Evolutionary conservation across 2,329 filamentous ascomycete genomes (phyloP), one percentile per base, ranked within the genome.

Genomic region (Talaromyces sp.): DNA sequence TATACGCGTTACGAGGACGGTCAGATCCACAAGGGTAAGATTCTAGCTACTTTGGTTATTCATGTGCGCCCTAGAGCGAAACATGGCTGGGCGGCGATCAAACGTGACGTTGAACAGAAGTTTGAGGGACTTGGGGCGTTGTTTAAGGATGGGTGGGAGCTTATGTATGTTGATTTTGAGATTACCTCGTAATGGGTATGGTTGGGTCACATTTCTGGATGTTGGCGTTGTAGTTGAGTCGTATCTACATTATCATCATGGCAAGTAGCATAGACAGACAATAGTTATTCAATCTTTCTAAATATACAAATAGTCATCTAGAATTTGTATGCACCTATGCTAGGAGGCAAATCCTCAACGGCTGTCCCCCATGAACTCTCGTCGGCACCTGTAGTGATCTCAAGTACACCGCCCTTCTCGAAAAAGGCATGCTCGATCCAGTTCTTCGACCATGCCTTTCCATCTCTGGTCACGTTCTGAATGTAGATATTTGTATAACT

Each of bases 351-450:
- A 69, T 89, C 86, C 59, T 78, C 73, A 3, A 80, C 71, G 7
- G 70, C 68, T 0, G 82, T 87, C 0, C 87, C 87, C 87, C 87
- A 89, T 68, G 85, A 88, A 68, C 86, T 88, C 74, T 89, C 87
- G 44, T 78, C 79, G 12, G 68, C 70, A 0, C 87, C 87, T 2
- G 89, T 74, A 1, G 79, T 83, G 56, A 89, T 74, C 57, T 89
- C 85, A 53, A 89, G 74, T 64, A 84, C 79, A 18, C 83, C 84
- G 0, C 87, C 87, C 23, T 88, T 81, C 0, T 83, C 76, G 69
- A 88, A 89, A 67, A 89, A 89, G 51, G 77, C 81, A 72, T 90
- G 87, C 61, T 82, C 80, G 23, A 89, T 75, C 86, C 87, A 90
- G 70, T 84, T 89, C 73, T 78, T 82, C 0, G 79, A 83, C 65